Evolutionary conservation across 1,284 basidiomycete genomes (phyloP).

Genomic region (Fomitopsis palustris): DNA sequence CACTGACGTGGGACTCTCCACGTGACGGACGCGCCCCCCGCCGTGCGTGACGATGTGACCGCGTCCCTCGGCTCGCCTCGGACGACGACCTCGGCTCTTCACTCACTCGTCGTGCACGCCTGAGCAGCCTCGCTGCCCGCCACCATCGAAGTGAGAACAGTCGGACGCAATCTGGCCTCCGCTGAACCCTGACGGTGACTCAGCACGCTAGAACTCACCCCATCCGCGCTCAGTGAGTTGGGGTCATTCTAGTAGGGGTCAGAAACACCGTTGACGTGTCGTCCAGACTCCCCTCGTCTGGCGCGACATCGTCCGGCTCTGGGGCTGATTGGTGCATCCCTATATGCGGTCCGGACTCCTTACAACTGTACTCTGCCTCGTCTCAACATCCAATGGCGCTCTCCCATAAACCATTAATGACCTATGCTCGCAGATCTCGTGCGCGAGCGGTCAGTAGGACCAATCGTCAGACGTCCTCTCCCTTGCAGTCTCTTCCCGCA

Average conservation of each 20-base stretch:
- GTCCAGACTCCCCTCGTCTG: neutral
- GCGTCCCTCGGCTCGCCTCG: no score
- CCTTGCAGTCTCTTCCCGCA: constrained; percentile 31
- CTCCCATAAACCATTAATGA: constrained; percentile 20
- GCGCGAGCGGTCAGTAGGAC: neutral
- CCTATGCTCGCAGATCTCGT: constrained; percentile 20
- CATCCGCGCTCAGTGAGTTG: no score
- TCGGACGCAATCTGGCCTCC: no score
- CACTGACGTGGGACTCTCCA: constrained; percentile 1
- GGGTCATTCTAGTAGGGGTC: no score
- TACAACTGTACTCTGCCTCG: neutral
- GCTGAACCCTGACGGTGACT: no score
- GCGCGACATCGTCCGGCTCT: no score
- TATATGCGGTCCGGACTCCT: neutral
- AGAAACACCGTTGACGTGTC: no score
- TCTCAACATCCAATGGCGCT: neutral
- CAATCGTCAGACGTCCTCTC: constrained; percentile 31
- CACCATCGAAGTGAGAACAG: no score
- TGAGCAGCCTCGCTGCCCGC: no score
- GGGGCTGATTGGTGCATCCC: neutral
- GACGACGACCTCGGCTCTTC: no score
- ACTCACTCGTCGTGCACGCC: no score
- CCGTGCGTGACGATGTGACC: neutral
- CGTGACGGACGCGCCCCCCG: neutral
- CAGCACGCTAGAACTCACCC: no score